A percentile compares a stretch with the other conserved stretches of the same genome.
These are phyloP conservation scores for Hypoxylon rubiginosum DNA, from an alignment of 2,329 filamentous ascomycete genomes.

Conservation along the genomic window DNA sequence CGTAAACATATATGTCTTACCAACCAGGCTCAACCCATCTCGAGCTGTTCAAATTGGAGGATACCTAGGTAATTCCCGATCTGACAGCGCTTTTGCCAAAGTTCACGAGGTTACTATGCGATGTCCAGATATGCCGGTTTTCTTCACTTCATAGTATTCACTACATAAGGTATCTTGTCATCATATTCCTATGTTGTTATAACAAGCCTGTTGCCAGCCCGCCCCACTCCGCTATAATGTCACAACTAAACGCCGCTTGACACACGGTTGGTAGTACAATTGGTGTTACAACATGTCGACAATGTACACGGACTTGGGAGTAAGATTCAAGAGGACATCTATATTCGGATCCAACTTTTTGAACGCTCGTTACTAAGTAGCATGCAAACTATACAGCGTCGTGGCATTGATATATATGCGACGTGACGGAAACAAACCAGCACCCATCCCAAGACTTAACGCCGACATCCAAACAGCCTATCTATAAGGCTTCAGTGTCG, in stretches of 20 bases:
- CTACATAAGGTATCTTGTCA: too few relatives aligned
- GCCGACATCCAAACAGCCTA: slow-evolving; percentile 23
- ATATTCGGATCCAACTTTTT: slow-evolving; percentile 11
- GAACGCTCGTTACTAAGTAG: not conserved
- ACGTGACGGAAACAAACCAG: slow-evolving; percentile 29
- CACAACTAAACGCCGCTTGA: not conserved
- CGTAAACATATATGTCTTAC: too few relatives aligned
- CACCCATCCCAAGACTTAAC: slow-evolving; percentile 27
- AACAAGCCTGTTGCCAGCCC: slow-evolving; percentile 3
- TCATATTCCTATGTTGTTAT: not conserved
- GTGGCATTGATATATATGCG: slow-evolving; percentile 35
- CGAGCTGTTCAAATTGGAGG: too few relatives aligned
- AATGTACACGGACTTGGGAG: not conserved
- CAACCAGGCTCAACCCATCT: too few relatives aligned
- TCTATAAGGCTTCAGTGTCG: slow-evolving; percentile 24
- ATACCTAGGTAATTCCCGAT: not conserved
- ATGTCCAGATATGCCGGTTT: too few relatives aligned
- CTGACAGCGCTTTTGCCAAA: not conserved
- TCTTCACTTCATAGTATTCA: too few relatives aligned
- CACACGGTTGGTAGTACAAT: not conserved
- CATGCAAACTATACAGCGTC: slow-evolving; percentile 28
- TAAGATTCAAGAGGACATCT: not conserved
- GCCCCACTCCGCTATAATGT: not conserved
- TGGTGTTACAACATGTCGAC: not conserved
- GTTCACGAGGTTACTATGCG: not conserved